Evolutionary conservation across 768 basidiomycete genomes (phyloP), one percentile per base, ranked within the genome.

Genomic region (Podaxis mareebaensis): DNA sequence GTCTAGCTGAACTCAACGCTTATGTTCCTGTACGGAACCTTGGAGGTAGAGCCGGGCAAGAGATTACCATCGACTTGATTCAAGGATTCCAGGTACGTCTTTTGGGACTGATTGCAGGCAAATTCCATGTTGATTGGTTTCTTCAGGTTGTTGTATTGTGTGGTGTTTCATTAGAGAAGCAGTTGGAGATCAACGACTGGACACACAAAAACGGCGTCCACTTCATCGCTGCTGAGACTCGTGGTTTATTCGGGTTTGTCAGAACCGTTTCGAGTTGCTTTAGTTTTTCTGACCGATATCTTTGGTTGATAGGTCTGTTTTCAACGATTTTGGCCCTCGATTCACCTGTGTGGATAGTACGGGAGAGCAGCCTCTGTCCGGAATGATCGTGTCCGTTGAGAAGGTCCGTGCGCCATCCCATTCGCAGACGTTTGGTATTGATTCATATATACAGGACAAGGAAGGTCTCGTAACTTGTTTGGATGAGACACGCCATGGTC

Each of bases 331-430:
- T 68, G 97, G 97, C 5, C 76, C 88, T 26, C 93, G 93, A 74
- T 99, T 99, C 72, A 90, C 93, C 15, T 96, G 95, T 67, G 92
- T 97, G 26, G 97, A 99, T 72, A 89, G 95, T n/a, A 96, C 93
- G n/a, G 97, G 97, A 17, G 97, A 99, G 76, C 90, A 94, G 67
- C 91, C 95, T 3, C 80, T 98, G 62, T 83, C 87, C 1, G 97
- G 97, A 20, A 98, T 99, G 95, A 91, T 98, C 61, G 96, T 95
- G 10, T 91, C 93, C 58, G 87, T 99, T n/a, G 89, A 87, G 59
- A 91, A 93, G 81, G 95, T 92, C 56, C 53, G 71, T 65, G 44
- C 1, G 39, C 52, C 20, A 53, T 46, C 3, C 44, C 8, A 17
- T 24, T 28, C 20, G 26, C 38, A 15, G 13, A 46, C 22, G 49